Conservation (phyloP, 345 rosid genomes). For the Eucalyptus erythrocorys region DNA sequence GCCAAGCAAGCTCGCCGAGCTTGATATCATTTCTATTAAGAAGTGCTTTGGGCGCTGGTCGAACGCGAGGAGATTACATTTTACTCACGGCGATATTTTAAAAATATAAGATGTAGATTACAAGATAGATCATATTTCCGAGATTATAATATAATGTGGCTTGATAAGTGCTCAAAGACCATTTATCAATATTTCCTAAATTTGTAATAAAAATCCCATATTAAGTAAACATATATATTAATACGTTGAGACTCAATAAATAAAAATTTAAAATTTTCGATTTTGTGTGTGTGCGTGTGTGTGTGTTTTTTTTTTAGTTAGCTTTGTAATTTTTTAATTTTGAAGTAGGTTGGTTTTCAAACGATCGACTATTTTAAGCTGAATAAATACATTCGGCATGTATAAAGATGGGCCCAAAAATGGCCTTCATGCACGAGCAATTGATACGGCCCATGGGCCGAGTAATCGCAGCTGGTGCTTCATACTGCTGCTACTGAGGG, state of each 20-base stretch:
- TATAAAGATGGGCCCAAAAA: background rate
- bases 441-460: background rate
- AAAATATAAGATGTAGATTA: background rate
- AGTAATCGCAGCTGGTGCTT: background rate
- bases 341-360: background rate
- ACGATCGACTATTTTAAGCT: background rate
- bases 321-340: background rate
- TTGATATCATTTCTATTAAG: background rate
- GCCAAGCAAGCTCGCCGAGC: background rate
- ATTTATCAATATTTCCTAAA: background rate
- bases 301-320: background rate
- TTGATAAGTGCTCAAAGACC: too few relatives aligned
- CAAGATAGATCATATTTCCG: background rate
- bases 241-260: background rate
- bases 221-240: background rate
- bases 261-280: background rate
- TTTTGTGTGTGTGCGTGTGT: background rate
- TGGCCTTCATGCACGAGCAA: background rate
- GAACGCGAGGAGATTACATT: background rate
- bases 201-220: background rate
- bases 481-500: background rate
- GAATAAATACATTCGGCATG: background rate
- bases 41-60: background rate
- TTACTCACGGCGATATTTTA: background rate
- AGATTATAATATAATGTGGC: background rate